Evolutionary conservation across 2,329 filamentous ascomycete species (phyloP), one percentile per base, ranked within the genome.

Genomic region (Dendryphion nanum): DNA sequence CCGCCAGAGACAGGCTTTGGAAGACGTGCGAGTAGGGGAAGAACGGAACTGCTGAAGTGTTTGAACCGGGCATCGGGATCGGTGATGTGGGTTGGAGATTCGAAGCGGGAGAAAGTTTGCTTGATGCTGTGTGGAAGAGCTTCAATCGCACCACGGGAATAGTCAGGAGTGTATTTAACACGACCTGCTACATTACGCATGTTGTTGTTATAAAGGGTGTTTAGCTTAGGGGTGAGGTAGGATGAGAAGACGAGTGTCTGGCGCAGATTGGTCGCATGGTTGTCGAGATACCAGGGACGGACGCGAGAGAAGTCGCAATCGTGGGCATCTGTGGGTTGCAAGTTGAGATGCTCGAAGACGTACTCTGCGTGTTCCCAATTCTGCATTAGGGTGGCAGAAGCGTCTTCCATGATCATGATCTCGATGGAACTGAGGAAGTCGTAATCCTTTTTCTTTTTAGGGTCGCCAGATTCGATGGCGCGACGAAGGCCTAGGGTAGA

Each of bases 311-410:
- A 95, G 70, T 98, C 93, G 57, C 89, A 95, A 48, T 86, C 90
- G 64, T 96, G 90, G 1, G 88, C 80, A 53, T 95, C 87, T 57
- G 85, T 88, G 24, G 93, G 91, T 55, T 95, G 88, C 16, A 86
- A 75, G 63, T 98, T 98, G 45, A 98, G 78, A 63, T 95, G 88
- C 46, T 88, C 82, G 58, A 97, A 90, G 53, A 96, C 86, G 62
- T 86, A 87, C 63, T 94, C 87, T 44, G 96, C 80, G 61, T 98
- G 91, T 57, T 96, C 89, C 90, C 91, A 97, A 64, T 95, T 97
- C 65, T 98, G 93, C 89, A 96, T 96, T 6, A 95, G 79, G 29
- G 96, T 78, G 0, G 89, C 89, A 65, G 97, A 90, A 10, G 89
- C 85, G 67, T 97, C 90, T 63, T 98, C 93, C 44, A 95, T 76